Evolutionary conservation across 805 yeast species (phyloP).

Genomic region (Pichia deserticola): DNA sequence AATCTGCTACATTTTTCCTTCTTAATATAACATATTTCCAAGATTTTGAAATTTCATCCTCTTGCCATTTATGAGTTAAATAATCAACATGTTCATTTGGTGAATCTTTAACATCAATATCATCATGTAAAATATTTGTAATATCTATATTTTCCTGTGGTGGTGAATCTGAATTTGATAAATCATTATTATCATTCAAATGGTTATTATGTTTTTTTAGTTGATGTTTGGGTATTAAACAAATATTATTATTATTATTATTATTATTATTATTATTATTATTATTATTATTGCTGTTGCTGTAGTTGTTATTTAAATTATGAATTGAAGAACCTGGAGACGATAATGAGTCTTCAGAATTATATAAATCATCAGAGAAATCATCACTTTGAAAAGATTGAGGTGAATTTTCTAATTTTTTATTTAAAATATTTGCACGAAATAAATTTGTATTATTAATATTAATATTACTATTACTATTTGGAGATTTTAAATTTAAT

Average conservation of each 20-base stretch:
- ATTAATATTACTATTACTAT: background rate
- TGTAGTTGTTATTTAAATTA: background rate
- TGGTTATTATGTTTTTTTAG: conserved; percentile 13
- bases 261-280: too few relatives aligned
- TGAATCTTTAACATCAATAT: conserved; percentile 67
- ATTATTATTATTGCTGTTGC: background rate
- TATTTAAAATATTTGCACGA: conserved; percentile 1
- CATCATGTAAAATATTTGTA: conserved; percentile 55
- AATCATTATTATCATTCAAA: too few relatives aligned
- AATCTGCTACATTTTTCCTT: conserved; percentile 75
- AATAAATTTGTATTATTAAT: background rate
- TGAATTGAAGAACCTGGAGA: conserved; percentile 14
- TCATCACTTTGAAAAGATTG: conserved; percentile 23
- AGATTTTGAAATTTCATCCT: conserved; percentile 82
- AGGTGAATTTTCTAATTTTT: conserved; percentile 14
- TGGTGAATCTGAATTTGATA: conserved; percentile 4
- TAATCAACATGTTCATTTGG: conserved; percentile 93
- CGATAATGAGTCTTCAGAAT: conserved; percentile 24
- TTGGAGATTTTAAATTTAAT: conserved; percentile 1
- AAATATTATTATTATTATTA: conserved; percentile 5
- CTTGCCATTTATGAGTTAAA: conserved; percentile 93
- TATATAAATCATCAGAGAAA: conserved; percentile 19
- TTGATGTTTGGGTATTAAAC: conserved; percentile 27
- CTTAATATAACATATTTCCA: conserved; percentile 89
- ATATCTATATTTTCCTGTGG: conserved; percentile 6